These are phyloP conservation scores for Aspergillus floridensis DNA, from an alignment of 2,329 filamentous ascomycete species.

Conservation along the genomic window DNA sequence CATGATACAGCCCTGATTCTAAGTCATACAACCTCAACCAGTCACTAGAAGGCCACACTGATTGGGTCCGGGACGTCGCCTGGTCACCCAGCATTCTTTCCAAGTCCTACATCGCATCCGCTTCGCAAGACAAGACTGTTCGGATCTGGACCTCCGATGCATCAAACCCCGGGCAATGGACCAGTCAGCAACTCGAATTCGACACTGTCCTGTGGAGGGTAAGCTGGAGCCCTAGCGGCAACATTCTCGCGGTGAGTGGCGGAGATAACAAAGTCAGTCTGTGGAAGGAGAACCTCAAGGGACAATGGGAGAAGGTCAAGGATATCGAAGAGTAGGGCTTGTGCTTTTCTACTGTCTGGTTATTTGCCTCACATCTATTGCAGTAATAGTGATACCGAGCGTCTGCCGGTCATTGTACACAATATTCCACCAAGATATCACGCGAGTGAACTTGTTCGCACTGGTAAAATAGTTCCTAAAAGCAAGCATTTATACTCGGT, in stretches of 20 bases:
- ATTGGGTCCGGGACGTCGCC: slow-evolving; percentile 97
- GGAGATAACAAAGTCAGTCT: slow-evolving; percentile 95
- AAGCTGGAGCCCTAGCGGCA: slow-evolving; percentile 96
- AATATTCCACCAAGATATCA: too few species aligned
- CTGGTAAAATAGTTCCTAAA: too few species aligned
- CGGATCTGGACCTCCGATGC: slow-evolving; percentile 89
- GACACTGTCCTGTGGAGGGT: slow-evolving; percentile 92
- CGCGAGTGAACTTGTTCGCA: too few species aligned
- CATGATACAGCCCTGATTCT: slow-evolving; percentile 44
- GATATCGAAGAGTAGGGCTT: slow-evolving; percentile 75
- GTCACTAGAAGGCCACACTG: slow-evolving; percentile 74
- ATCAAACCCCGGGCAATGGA: slow-evolving; percentile 70
- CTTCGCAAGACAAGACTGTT: slow-evolving; percentile 94
- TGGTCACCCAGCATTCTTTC: slow-evolving; percentile 95
- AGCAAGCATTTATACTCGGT: too few species aligned
- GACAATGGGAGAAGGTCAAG: slow-evolving; percentile 97
- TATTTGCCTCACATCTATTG: slow-evolving; percentile 6
- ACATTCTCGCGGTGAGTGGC: slow-evolving; percentile 89
- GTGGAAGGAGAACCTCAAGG: slow-evolving; percentile 97
- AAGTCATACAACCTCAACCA: slow-evolving; percentile 53
- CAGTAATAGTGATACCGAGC: slow-evolving; percentile 13
- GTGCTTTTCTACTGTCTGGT: slow-evolving; percentile 1
- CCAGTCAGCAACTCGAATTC: slow-evolving; percentile 79
- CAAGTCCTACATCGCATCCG: slow-evolving; percentile 94
- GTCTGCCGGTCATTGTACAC: slow-evolving; percentile 1